Base-by-base conservation (phyloP, 495 filamentous ascomycete genomes). In the Alectoria sarmentosa region DNA sequence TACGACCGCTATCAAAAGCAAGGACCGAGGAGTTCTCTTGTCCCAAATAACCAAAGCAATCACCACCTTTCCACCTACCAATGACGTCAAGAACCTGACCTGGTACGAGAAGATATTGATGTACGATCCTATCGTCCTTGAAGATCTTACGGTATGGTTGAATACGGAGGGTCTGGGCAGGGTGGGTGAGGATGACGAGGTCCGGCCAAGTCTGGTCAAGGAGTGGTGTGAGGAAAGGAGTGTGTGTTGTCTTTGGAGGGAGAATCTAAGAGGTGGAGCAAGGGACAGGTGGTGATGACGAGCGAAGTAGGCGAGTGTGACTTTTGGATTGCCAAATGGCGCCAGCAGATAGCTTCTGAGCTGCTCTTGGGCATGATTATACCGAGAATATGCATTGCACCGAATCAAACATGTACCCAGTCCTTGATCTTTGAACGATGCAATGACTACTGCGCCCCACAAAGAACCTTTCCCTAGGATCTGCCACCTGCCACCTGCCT, bases 61-160 rank as follows among this genome's bases (percentile, higher is more conserved):
- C 48, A 82, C 71, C 10, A 74, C 72, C 11, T 77, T 75, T 66
- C 80, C 77, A 37, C 82, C 69, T 63, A 83, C 78, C 21, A 81
- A 72, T 49, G 77, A 82, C 70, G 78, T 75, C 8, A 63, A 65
- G 34, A 73, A 76, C 39, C 85, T 83, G 15, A 90, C 81, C 10
- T 97, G 90, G 88, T 79, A 95, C 61, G 88, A 96, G 77, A 93
- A 91, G 73, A 96, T 98, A 56, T 79, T 98, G 23, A 86, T 96
- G 76, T 98, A 93, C 72, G 93, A 98, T 67, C 91, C 95, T 1
- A 88, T 98, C 46, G 79, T 94, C 1, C 72, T 97, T 1, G 94
- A 98, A 73, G 94, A 97, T 63, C 76, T 98, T 13, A 80, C 92
- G 8, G 77, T 74, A 3, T 98, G 91, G 91, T 73, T 98, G 32